Percentiles rank a stretch among this genome's conserved stretches.
Conservation (phyloP, 768 basidiomycete species). For the Dacryopinax primogenitus region DNA sequence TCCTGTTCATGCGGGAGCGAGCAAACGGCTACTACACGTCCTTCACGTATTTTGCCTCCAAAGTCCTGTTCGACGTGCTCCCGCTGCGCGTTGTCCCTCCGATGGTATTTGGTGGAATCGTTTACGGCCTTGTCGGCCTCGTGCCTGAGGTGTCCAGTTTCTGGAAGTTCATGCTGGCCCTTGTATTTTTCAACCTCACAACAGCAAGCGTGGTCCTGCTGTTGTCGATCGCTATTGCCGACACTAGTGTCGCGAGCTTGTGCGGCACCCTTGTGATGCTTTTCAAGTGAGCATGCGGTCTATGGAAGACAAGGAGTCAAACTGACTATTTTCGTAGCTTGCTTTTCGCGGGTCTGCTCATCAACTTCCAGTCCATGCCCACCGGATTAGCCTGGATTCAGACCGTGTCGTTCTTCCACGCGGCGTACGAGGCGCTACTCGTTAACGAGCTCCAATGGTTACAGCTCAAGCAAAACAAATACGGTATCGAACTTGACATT, state of each 20-base stretch:
- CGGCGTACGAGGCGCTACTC: slow-evolving; percentile 92
- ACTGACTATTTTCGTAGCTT: slow-evolving; percentile 40
- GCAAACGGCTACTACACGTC: slow-evolving; percentile 97
- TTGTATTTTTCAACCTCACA: slow-evolving; percentile 93
- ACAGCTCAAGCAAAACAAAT: slow-evolving; percentile 86
- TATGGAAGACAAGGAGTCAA: background rate
- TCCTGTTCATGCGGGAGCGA: slow-evolving; percentile 95
- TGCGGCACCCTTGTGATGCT: slow-evolving; percentile 95
- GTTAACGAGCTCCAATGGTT: slow-evolving; percentile 94
- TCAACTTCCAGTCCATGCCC: slow-evolving; percentile 80
- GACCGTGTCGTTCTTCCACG: slow-evolving; percentile 94
- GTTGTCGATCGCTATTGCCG: slow-evolving; percentile 78
- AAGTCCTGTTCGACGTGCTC: slow-evolving; percentile 93
- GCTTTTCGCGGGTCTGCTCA: slow-evolving; percentile 86
- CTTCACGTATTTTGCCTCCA: slow-evolving; percentile 91
- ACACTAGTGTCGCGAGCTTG: slow-evolving; percentile 77
- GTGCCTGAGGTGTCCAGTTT: slow-evolving; percentile 80
- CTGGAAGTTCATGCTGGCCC: slow-evolving; percentile 96
- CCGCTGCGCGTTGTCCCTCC: slow-evolving; percentile 91
- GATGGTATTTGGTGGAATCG: slow-evolving; percentile 86
- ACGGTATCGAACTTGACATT: slow-evolving; percentile 91
- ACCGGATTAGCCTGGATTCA: slow-evolving; percentile 70
- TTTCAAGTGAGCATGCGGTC: slow-evolving; percentile 65
- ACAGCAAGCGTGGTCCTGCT: slow-evolving; percentile 86
- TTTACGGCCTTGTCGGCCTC: slow-evolving; percentile 88